These are phyloP conservation scores for Candida ficus DNA, from an alignment of 805 yeast species.

Conservation along the genomic window DNA sequence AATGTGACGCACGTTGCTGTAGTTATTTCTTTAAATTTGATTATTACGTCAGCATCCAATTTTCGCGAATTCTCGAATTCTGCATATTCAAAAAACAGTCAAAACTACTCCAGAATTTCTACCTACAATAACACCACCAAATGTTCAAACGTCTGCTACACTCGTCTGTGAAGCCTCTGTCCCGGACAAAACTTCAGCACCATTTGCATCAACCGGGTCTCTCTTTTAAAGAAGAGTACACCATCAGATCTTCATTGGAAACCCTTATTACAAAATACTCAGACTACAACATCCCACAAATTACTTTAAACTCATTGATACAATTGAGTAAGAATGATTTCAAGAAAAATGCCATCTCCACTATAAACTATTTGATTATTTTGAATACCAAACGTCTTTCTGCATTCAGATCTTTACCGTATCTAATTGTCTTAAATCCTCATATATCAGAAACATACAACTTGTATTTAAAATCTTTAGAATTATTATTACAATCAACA, in stretches of 20 bases:
- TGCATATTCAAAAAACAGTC: too few relatives aligned
- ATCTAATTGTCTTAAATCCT: slow-evolving; percentile 81
- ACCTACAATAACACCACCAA: too few relatives aligned
- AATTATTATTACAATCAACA: slow-evolving; percentile 41
- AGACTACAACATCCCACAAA: slow-evolving; percentile 43
- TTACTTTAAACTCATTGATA: slow-evolving; percentile 47
- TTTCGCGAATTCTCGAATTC: too few relatives aligned
- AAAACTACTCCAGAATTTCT: too few relatives aligned
- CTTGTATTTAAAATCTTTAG: slow-evolving; percentile 66
- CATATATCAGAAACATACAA: slow-evolving; percentile 74
- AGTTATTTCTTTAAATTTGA: too few relatives aligned
- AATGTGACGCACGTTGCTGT: too few relatives aligned
- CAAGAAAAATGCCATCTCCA: slow-evolving; percentile 38
- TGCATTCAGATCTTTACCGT: slow-evolving; percentile 72
- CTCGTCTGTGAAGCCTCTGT: not conserved
- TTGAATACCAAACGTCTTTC: slow-evolving; percentile 67
- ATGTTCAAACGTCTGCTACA: slow-evolving; percentile 6
- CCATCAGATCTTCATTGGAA: slow-evolving; percentile 53
- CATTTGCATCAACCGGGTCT: slow-evolving; percentile 15
- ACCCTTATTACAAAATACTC: slow-evolving; percentile 55
- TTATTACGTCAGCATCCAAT: too few relatives aligned
- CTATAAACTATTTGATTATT: slow-evolving; percentile 51
- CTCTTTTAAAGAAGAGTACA: slow-evolving; percentile 47
- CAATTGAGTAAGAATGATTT: slow-evolving; percentile 33
- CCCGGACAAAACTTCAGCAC: slow-evolving; percentile 18